These are phyloP conservation scores for Setomelanomma holmii DNA, from an alignment of 2,329 filamentous ascomycete species.

Conservation along the genomic window DNA sequence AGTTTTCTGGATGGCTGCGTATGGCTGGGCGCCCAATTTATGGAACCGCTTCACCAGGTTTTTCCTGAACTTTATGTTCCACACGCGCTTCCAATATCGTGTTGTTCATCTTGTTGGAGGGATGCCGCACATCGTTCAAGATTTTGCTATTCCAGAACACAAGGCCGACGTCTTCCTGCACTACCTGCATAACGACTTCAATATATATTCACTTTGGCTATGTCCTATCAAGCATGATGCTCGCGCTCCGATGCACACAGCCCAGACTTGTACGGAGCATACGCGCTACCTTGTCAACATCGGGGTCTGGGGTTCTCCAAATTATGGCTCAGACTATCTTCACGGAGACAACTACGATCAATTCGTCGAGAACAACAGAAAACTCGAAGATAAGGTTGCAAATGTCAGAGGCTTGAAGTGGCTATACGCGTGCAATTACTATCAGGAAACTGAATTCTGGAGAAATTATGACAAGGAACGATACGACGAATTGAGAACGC, in stretches of 20 bases:
- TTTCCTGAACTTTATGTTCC: constrained; percentile 64
- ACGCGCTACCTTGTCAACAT: constrained; percentile 40
- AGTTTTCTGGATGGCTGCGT: constrained; percentile 66
- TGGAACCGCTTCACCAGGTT: constrained; percentile 65
- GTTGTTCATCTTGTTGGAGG: constrained; percentile 62
- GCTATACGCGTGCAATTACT: constrained; percentile 87
- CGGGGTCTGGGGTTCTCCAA: constrained; percentile 75
- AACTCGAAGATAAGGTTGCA: constrained; percentile 71
- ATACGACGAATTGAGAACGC: constrained; percentile 68
- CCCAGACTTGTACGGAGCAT: constrained; percentile 12
- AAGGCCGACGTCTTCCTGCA: constrained; percentile 58
- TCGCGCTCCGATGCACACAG: constrained; percentile 8
- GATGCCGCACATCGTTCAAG: constrained; percentile 64
- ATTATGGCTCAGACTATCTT: constrained; percentile 35
- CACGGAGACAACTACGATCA: constrained; percentile 37
- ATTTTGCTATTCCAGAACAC: constrained; percentile 62
- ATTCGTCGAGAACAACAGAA: constrained; percentile 72
- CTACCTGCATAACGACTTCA: constrained; percentile 54
- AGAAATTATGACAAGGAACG: constrained; percentile 63
- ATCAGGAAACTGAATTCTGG: constrained; percentile 73
- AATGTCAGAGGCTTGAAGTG: constrained; percentile 79
- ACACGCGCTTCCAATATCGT: constrained; percentile 66
- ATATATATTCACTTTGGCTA: constrained; percentile 63
- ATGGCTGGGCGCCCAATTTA: constrained; percentile 53
- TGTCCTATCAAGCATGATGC: constrained; percentile 53